Percentiles rank a stretch among this genome's conserved stretches.
phyloP scores from a whole-genome alignment of 495 filamentous ascomycete species.

The Penicillium angulare region DNA sequence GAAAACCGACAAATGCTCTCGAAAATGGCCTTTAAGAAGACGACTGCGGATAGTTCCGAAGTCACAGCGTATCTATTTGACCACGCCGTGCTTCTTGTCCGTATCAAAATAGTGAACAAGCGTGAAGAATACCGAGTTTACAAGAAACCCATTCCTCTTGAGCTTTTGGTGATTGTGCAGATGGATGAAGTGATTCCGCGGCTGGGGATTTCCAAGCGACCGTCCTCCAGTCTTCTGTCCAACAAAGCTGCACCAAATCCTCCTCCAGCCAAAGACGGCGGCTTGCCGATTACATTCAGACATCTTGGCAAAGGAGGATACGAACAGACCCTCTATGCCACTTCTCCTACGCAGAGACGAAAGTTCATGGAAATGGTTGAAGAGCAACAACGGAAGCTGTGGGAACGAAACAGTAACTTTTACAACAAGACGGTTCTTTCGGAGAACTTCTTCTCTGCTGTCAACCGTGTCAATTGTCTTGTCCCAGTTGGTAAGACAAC shows the following conservation, averaged over 20 bases:
- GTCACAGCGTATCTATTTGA: conserved; percentile 95
- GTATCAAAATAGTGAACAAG: conserved; percentile 88
- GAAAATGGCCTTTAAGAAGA: conserved; percentile 91
- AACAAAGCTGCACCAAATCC: conserved; percentile 60
- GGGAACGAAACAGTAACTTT: conserved; percentile 82
- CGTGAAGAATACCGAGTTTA: conserved; percentile 93
- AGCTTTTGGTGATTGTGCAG: conserved; percentile 88
- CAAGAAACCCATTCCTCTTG: conserved; percentile 91
- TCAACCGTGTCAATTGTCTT: conserved; percentile 87
- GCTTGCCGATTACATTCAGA: conserved; percentile 92
- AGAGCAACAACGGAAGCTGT: conserved; percentile 78
- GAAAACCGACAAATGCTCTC: conserved; percentile 89
- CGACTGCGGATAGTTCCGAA: conserved; percentile 79
- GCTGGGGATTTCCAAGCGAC: conserved; percentile 75
- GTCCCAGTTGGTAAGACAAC: conserved; percentile 73
- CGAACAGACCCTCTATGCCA: conserved; percentile 85
- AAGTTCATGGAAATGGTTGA: conserved; percentile 98
- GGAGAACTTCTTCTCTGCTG: conserved; percentile 75
- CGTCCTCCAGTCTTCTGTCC: conserved; percentile 82
- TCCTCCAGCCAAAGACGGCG: conserved; percentile 64
- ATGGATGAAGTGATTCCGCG: conserved; percentile 94
- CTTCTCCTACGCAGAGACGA: conserved; percentile 71
- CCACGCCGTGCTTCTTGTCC: conserved; percentile 86
- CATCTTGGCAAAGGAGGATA: conserved; percentile 97
- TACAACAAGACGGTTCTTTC: conserved; percentile 87